A percentile compares a stretch with the other conserved stretches of the same genome.
Conservation (phyloP, 2,329 filamentous ascomycete species). For the Aspergillus neotritici region DNA sequence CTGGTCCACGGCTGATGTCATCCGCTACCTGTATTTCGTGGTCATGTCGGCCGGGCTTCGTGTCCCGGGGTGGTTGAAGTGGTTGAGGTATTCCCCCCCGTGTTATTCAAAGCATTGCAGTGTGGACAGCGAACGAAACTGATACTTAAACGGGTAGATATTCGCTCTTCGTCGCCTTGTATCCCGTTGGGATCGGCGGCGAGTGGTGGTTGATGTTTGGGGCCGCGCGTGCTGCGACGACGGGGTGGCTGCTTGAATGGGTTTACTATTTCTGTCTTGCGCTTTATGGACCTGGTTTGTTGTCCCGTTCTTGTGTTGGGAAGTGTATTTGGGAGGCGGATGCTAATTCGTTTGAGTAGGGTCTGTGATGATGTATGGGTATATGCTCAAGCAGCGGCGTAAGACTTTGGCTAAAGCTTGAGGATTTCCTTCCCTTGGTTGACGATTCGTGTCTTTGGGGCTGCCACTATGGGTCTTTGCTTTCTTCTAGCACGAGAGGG, state of each 20-base stretch:
- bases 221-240: conserved; percentile 11
- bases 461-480: too few species aligned
- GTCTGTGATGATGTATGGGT: conserved; percentile 28
- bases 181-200: conserved; percentile 24
- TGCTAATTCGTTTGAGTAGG: conserved; percentile 10
- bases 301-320: background rate
- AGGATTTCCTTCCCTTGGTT: too few species aligned
- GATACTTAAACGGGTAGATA: conserved; percentile 13
- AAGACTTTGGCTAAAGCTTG: conserved; percentile 16
- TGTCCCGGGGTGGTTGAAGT: conserved; percentile 15
- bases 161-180: conserved; percentile 24
- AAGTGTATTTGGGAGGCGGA: background rate
- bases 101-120: background rate
- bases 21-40: conserved; percentile 24
- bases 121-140: background rate
- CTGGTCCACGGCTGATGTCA: conserved; percentile 23
- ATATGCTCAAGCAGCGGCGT: conserved; percentile 26
- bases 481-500: too few species aligned
- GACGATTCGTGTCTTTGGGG: too few species aligned
- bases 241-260: conserved; percentile 6
- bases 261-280: conserved; percentile 24
- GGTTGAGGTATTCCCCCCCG: conserved; percentile 17
- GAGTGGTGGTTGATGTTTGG: conserved; percentile 29
- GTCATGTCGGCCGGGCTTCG: conserved; percentile 14
- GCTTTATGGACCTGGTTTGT: conserved; percentile 25